Conservation (phyloP, 2,329 filamentous ascomycete genomes). For the Fusarium haematococcum region DNA sequence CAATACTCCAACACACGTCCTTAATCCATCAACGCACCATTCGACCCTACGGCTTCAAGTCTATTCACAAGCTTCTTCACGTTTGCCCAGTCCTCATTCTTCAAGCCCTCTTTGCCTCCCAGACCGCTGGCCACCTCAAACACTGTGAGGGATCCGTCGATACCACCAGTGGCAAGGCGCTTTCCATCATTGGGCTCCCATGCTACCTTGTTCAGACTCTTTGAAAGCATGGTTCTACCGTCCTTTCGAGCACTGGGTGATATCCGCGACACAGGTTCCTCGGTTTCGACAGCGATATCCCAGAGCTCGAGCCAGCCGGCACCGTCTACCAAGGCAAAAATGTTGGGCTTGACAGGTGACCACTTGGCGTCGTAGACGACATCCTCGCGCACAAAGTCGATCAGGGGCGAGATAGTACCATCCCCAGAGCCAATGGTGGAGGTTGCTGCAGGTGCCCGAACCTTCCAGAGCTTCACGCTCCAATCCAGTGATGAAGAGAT, state of each 20-base stretch:
- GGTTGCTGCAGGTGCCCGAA: slow-evolving; percentile 81
- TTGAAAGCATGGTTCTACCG: slow-evolving; percentile 76
- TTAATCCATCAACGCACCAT: slow-evolving; percentile 58
- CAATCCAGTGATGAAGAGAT: slow-evolving; percentile 94
- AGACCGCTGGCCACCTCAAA: slow-evolving; percentile 90
- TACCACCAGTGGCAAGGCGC: slow-evolving; percentile 87
- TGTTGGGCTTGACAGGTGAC: slow-evolving; percentile 93
- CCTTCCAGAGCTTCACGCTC: slow-evolving; percentile 97
- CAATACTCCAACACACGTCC: slow-evolving; percentile 26
- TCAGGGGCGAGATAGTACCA: slow-evolving; percentile 75
- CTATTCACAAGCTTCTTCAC: slow-evolving; percentile 90
- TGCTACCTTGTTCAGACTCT: slow-evolving; percentile 91
- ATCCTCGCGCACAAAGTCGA: slow-evolving; percentile 94
- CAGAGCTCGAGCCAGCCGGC: slow-evolving; percentile 93
- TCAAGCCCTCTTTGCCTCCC: slow-evolving; percentile 85
- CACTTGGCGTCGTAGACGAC: slow-evolving; percentile 96
- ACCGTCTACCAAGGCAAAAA: slow-evolving; percentile 95
- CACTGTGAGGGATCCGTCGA: slow-evolving; percentile 89
- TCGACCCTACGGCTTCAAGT: slow-evolving; percentile 72
- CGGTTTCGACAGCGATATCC: slow-evolving; percentile 92
- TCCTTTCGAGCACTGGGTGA: slow-evolving; percentile 76
- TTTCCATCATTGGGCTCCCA: slow-evolving; percentile 94
- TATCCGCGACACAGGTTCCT: slow-evolving; percentile 88
- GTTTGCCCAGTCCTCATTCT: slow-evolving; percentile 90
- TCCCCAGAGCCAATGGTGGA: slow-evolving; percentile 68